Evolutionary conservation across 768 basidiomycete species (phyloP).

Genomic region (Trametes cingulata): DNA sequence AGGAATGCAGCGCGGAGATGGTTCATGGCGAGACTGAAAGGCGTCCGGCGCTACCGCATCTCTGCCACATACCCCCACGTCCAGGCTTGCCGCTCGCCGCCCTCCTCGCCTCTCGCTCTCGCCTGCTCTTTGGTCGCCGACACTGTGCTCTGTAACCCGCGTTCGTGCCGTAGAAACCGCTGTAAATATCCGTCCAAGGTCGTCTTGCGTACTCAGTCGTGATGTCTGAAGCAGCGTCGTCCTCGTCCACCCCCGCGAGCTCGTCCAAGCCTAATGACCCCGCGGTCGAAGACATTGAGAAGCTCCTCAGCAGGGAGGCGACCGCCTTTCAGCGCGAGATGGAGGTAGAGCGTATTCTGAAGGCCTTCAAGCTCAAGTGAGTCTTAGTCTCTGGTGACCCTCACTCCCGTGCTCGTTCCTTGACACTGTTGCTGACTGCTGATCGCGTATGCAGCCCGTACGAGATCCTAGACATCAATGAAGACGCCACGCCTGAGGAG

Average conservation of each 20-base stretch:
- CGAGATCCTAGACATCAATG: conserved; percentile 84
- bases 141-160: neutral
- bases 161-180: conserved; percentile 2
- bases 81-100: neutral
- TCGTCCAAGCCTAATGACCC: conserved; percentile 18
- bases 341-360: conserved; percentile 89
- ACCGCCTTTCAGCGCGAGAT: conserved; percentile 85
- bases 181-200: conserved; percentile 12
- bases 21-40: conserved; percentile 26
- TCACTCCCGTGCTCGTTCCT: neutral
- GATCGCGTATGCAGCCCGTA: conserved; percentile 66
- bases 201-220: conserved; percentile 13
- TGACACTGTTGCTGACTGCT: neutral
- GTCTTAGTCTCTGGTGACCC: conserved; percentile 26
- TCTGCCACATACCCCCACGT: conserved; percentile 16
- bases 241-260: conserved; percentile 20
- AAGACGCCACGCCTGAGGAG: conserved; percentile 70
- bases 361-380: conserved; percentile 95
- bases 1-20: conserved; percentile 23
- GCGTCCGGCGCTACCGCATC: conserved; percentile 11
- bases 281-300: conserved; percentile 67
- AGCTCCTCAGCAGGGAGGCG: conserved; percentile 75
- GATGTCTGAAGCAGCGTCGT: conserved; percentile 28
- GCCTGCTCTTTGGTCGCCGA: neutral
- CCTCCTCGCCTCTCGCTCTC: neutral